Percentiles rank a stretch among this genome's conserved stretches.
Conservation (phyloP, 176 grass and related monocot species). For the Echinochloa phyllopogon region DNA sequence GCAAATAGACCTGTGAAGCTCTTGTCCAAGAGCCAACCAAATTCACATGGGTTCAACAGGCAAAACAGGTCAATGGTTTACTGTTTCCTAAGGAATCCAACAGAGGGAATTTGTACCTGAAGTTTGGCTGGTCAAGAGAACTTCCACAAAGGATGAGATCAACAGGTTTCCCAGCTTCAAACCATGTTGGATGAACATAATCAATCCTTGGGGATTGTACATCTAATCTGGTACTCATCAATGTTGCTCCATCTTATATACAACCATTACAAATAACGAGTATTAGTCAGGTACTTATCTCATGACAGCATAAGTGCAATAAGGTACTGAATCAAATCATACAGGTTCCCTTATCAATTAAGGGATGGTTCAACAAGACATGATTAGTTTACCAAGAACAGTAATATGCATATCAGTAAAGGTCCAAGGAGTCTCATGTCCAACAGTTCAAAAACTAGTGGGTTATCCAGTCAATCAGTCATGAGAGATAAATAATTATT, state of each 20-base stretch:
- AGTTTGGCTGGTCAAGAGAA: slow-evolving; percentile 88
- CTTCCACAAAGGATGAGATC: slow-evolving; percentile 86
- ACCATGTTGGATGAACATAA: slow-evolving; percentile 86
- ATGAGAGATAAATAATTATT: slow-evolving; percentile 6
- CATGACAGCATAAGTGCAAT: slow-evolving; percentile 20
- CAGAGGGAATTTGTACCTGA: slow-evolving; percentile 51
- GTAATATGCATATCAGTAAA: slow-evolving; percentile 2
- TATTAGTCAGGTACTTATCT: slow-evolving; percentile 18
- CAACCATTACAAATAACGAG: slow-evolving; percentile 30
- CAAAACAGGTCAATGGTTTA: slow-evolving; percentile 11
- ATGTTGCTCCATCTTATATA: slow-evolving; percentile 73
- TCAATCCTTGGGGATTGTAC: slow-evolving; percentile 83
- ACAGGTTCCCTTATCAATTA: not conserved
- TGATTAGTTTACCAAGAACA: slow-evolving; percentile 28
- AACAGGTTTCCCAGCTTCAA: slow-evolving; percentile 90
- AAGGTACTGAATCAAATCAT: slow-evolving; percentile 21
- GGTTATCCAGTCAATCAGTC: slow-evolving; percentile 15
- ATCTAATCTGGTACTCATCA: slow-evolving; percentile 85
- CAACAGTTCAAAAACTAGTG: slow-evolving; percentile 25
- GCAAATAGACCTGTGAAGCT: not conserved
- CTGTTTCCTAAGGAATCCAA: not conserved
- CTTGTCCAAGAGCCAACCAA: not conserved
- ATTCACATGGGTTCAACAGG: not conserved
- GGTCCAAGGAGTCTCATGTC: not conserved
- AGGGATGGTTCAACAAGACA: not conserved